A percentile compares a stretch with the other conserved stretches of the same genome.
These are phyloP conservation scores for Cystobasidiaceae sp. DNA, from an alignment of 1,284 basidiomycete species.

Conservation along the genomic window DNA sequence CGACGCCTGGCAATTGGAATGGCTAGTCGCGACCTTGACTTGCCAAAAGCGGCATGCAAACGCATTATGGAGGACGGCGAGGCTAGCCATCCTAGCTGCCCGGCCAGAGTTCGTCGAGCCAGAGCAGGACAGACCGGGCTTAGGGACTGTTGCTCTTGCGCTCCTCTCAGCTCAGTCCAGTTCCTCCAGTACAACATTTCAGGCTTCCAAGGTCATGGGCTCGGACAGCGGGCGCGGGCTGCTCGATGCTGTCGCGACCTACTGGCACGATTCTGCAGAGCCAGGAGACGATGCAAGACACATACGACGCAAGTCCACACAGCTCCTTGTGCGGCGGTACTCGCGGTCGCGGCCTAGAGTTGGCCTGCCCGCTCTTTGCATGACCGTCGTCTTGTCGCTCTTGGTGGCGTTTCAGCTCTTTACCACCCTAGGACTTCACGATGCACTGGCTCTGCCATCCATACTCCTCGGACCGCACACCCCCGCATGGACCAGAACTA, in stretches of 20 bases:
- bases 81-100: no score
- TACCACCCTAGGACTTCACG: neutral
- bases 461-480: neutral
- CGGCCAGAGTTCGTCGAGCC: no score
- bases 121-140: no score
- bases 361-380: neutral
- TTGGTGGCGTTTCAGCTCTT: conserved; percentile 9
- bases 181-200: no score
- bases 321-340: neutral
- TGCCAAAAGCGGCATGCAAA: no score
- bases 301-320: conserved; percentile 6
- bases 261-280: conserved; percentile 2
- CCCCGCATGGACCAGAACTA: neutral
- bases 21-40: no score
- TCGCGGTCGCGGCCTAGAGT: neutral
- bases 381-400: neutral
- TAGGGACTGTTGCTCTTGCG: no score
- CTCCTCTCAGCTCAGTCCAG: no score
- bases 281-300: conserved; percentile 5
- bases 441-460: neutral
- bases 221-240: no score
- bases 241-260: neutral
- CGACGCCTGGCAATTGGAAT: no score
- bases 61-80: no score
- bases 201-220: no score